Evolutionary conservation across 2,329 filamentous ascomycete species (phyloP).

Genomic region (Pseudocercospora eumusae): DNA sequence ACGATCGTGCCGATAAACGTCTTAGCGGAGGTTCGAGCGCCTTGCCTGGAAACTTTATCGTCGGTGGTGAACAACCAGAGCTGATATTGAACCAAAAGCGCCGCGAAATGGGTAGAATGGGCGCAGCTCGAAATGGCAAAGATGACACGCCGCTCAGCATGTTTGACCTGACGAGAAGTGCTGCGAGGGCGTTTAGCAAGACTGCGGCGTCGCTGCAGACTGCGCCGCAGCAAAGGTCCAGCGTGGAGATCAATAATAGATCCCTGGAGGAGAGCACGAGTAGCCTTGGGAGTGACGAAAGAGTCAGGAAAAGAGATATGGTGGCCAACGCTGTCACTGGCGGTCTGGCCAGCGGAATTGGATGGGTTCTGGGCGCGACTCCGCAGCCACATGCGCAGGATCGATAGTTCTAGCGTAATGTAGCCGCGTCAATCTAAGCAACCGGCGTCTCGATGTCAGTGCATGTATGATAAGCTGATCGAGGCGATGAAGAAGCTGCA

Average conservation of each 20-base stretch:
- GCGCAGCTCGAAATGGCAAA: slow-evolving; percentile 18
- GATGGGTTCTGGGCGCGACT: slow-evolving; percentile 62
- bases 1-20: slow-evolving; percentile 62
- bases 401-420: too few species aligned
- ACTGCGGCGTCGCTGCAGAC: slow-evolving; percentile 49
- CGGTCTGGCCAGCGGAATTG: slow-evolving; percentile 62
- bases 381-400: slow-evolving; percentile 24
- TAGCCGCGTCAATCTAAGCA: neutral
- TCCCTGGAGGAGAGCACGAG: slow-evolving; percentile 29
- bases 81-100: slow-evolving; percentile 44
- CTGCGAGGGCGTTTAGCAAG: slow-evolving; percentile 49
- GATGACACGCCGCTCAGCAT: slow-evolving; percentile 54
- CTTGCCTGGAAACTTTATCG: slow-evolving; percentile 50
- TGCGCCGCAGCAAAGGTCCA: slow-evolving; percentile 17
- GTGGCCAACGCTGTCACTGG: slow-evolving; percentile 66
- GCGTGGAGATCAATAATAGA: slow-evolving; percentile 19
- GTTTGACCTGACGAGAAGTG: slow-evolving; percentile 55
- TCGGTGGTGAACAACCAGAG: slow-evolving; percentile 40
- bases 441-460: slow-evolving; percentile 19
- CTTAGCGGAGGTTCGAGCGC: slow-evolving; percentile 24
- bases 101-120: slow-evolving; percentile 42
- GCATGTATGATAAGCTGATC: slow-evolving; percentile 25
- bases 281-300: slow-evolving; percentile 38
- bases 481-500: slow-evolving; percentile 14
- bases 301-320: slow-evolving; percentile 70